Percentiles rank a stretch among this genome's conserved stretches.
Evolutionary conservation across 129 eudicot species (phyloP).

Genomic region (Heracleum sosnowskyi): DNA sequence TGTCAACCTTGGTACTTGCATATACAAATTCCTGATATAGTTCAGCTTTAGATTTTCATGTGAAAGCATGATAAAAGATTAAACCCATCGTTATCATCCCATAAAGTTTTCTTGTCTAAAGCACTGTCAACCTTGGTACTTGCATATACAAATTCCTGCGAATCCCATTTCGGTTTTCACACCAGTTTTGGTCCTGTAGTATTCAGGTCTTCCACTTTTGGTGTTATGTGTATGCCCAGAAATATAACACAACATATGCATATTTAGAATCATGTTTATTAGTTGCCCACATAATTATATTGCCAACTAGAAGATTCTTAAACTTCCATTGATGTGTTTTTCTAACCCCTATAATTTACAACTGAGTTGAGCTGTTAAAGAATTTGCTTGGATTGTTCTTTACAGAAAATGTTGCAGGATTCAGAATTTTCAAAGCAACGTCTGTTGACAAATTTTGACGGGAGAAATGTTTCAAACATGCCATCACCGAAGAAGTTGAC

Average conservation of each 20-base stretch:
- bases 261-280: not conserved
- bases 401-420: slow-evolving; percentile 48
- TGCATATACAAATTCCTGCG: not conserved
- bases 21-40: not conserved
- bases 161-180: not conserved
- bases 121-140: not conserved
- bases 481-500: slow-evolving; percentile 45
- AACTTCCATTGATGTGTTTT: not conserved
- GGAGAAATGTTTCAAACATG: slow-evolving; percentile 28
- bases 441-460: slow-evolving; percentile 24
- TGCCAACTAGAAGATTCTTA: not conserved
- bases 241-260: not conserved
- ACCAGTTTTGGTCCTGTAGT: not conserved
- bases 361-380: slow-evolving; percentile 16
- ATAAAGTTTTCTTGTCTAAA: not conserved
- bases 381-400: slow-evolving; percentile 27
- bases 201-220: not conserved
- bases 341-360: not conserved
- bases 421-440: slow-evolving; percentile 34
- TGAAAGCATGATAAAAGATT: not conserved
- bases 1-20: not conserved
- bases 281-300: not conserved
- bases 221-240: not conserved
- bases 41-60: not conserved
- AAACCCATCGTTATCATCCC: not conserved